Evolutionary conservation across 139 green algal species (phyloP).

Genomic region (Coccomyxa sp.): DNA sequence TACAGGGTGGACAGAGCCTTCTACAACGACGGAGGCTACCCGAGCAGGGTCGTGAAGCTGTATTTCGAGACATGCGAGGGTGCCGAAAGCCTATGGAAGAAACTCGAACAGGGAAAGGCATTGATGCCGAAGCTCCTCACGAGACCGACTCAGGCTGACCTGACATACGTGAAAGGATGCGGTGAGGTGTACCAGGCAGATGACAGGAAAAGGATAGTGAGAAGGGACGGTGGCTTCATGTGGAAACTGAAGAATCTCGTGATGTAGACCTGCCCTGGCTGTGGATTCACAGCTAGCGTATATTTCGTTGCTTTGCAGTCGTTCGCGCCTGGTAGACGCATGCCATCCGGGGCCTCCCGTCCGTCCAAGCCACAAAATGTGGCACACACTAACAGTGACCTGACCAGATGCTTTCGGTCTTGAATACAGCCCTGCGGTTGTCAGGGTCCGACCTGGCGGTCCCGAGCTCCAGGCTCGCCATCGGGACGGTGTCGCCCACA

Average conservation of each 20-base stretch:
- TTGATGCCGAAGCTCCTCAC: not conserved
- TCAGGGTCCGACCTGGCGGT: not conserved
- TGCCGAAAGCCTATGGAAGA: not conserved
- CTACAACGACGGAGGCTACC: not conserved
- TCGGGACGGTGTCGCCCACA: not conserved
- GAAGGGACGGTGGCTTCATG: not conserved
- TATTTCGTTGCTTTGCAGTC: slow-evolving; percentile 1
- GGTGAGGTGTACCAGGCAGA: not conserved
- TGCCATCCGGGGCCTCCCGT: not conserved
- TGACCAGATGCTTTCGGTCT: not conserved
- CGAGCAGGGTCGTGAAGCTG: not conserved
- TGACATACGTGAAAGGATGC: slow-evolving; percentile 1
- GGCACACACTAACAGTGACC: not conserved
- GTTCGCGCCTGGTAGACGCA: not conserved
- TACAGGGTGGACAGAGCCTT: not conserved
- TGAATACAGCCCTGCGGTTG: not conserved
- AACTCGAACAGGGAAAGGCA: not conserved
- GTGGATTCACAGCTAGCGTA: not conserved
- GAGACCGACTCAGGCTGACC: not conserved
- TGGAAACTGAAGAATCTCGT: slow-evolving; percentile 1
- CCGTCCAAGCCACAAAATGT: not conserved
- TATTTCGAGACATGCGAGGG: not conserved
- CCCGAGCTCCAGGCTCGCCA: not conserved
- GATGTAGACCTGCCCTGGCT: not conserved
- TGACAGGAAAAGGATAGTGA: not conserved